Base-by-base conservation (phyloP, 208 protist genomes). In the Crithidia sp. region DNA sequence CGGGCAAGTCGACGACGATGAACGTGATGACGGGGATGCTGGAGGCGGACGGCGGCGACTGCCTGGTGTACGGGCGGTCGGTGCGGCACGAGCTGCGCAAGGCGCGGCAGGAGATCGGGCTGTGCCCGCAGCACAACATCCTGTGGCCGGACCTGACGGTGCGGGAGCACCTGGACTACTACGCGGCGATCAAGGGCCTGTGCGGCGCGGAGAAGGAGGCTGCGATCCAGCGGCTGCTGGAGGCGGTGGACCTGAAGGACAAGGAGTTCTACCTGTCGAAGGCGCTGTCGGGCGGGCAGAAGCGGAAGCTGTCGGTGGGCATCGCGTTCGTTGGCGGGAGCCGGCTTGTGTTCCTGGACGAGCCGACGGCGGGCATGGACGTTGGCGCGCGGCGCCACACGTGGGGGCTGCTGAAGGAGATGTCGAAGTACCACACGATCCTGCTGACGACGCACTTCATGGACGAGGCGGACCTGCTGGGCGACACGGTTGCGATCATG, bases 111-210 rank as follows among this genome's bases (percentile, higher is more conserved):
- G 62, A 87, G 37, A 94, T 98, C 49, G 96, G 97, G 59, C 81
- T 97, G 5, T 99, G 96, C 83, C 93, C 95, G 41, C 96, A 99
- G 83, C 92, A 96, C 80, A 96, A 98, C 83, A 92, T 98, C 72
- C 73, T 98, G 4, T 99, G 92, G 90, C 83, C 85, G 5, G 67
- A 95, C n/a, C 80, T 98, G 37, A 98, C 91, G 14, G 81, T 77
- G 14, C 44, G 70, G 4, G 95, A 99, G 76, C 96, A 98, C 79
- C 79, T 99, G 4, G 56, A 80, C 53, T 98, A 95, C 66, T 99
- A 89, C 77, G 88, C 81, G 2, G 62, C 71, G 41, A 76, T 99
- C 49, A 98, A 98, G 71, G 96, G 94, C 12, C 67, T 95, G 41
- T 49, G 47, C 4, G 83, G 83, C 0, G 13, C 36, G 7, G 40